Base-by-base conservation (phyloP, 1,284 basidiomycete species). In the Pyrrhoderma lamaoense region DNA sequence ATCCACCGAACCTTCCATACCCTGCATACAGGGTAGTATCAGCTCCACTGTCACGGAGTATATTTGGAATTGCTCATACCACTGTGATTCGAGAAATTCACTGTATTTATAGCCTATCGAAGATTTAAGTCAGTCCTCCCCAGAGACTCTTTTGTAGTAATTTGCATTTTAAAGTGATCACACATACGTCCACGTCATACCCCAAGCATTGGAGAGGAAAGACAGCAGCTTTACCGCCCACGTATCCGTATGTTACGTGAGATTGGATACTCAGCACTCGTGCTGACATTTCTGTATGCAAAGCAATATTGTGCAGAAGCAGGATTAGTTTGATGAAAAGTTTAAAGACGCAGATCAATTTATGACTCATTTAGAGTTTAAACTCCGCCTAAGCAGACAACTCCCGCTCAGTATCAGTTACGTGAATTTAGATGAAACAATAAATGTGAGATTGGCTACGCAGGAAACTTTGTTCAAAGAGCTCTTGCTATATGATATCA, bases 141-240 rank as follows among this genome's bases (percentile, higher is more conserved):
- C 34, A 43, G 21, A 11, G 11, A 11, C 27, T 31, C 27, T 31
- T 31, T 5, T 31, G 11, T 31, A 11, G 27, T 31, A 38, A 50
- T 36, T 44, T 36, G 40, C 48, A 40, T 16, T n/a, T n/a, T n/a
- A 8, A n/a, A 9, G 37, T 4, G 36, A 31, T 8, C 21, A 47
- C 48, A 77, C 75, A 79, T 79, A 91, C 92, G 71, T 99, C 95
- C 38, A 98, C 93, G 59, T 99, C 93, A 70, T 89, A 98, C 21
- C 93, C 95, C 42, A 98, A 78, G 55, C 91, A 85, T 67, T 98
- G 94, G 13, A 98, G 76, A 0, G 95, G 94, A 63, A 99, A 97
- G 0, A 92, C 87, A 0, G 95, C 95, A 2, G 94, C 91, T 76
- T 94, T 93, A 61, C 79, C 79, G 61, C 94, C 94, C n/a, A 96